phyloP scores from a whole-genome alignment of 2,329 filamentous ascomycete genomes.

The Trichoderma sp. region DNA sequence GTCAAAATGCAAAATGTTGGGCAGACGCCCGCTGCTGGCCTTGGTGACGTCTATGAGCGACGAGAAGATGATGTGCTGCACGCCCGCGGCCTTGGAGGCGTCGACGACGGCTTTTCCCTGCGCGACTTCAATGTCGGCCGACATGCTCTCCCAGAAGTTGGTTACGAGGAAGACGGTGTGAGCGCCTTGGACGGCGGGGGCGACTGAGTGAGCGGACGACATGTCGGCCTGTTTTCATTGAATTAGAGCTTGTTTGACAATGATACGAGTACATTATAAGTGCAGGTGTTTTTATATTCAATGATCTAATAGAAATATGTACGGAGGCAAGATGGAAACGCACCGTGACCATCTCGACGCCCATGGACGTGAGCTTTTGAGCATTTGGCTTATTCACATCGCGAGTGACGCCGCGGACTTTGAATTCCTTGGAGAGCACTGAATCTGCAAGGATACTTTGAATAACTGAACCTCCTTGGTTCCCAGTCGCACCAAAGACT shows the following conservation, averaged over 20 bases:
- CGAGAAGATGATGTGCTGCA: constrained; percentile 53
- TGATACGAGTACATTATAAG: background rate
- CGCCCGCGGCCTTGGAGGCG: constrained; percentile 48
- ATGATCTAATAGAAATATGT: background rate
- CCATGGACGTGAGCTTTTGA: constrained; percentile 44
- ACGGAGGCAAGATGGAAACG: background rate
- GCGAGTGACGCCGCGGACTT: constrained; percentile 53
- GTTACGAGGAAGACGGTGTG: constrained; percentile 50
- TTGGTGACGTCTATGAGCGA: constrained; percentile 48
- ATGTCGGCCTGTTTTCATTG: constrained; percentile 45
- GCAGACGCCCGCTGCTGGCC: constrained; percentile 43
- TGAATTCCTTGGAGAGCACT: constrained; percentile 48
- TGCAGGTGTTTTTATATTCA: no score
- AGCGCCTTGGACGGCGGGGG: constrained; percentile 46
- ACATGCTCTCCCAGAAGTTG: constrained; percentile 45
- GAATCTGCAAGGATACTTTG: constrained; percentile 51
- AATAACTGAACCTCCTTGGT: constrained; percentile 55
- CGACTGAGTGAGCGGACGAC: constrained; percentile 42
- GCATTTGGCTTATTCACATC: constrained; percentile 47
- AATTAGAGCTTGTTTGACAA: background rate
- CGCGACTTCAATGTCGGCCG: constrained; percentile 43
- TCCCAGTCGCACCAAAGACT: constrained; percentile 55
- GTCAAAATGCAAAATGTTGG: constrained; percentile 56
- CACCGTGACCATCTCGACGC: constrained; percentile 50
- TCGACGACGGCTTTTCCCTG: constrained; percentile 54